Base-by-base conservation (phyloP, 1,284 basidiomycete genomes). In the Gomphus sp. region DNA sequence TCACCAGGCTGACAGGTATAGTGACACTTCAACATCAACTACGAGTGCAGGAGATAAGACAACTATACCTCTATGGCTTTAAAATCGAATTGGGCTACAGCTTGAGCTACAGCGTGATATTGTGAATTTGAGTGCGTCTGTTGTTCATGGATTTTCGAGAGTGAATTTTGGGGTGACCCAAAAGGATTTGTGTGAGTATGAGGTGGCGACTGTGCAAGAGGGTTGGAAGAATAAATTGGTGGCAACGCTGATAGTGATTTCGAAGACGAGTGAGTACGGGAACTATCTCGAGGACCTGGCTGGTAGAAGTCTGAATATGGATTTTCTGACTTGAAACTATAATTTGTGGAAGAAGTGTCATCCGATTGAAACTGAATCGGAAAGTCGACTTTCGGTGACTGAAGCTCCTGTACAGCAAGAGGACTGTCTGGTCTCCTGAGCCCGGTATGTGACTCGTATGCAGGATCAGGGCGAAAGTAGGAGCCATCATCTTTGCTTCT, bases 51-150 rank as follows among this genome's bases (percentile, higher is more conserved):
- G 49, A 10, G n/a, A 50, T 5, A 31, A n/a, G 33, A 10, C 31
- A 34, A 50, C 25, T 34, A 18, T 64, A 85, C 80, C 76, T 91
- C 83, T 6, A 85, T 78, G 7, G 87, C 88, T 49, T 78, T 70
- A 70, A 91, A 94, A 68, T 89, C 80, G 68, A 80, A 93, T 63
- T 93, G 68, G 7, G 90, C 92, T 39, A 94, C 83, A 3, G 88
- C 92, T 56, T 88, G 79, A 22, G 80, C 85, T 41, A 70, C 68
- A 41, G 5, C 41, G 6, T 55, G 8, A 72, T 71, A 57, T 72
- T 67, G 53, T n/a, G 64, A 41, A 7, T 41, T 51, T 59, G 10
- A 62, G 43, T 7, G 64, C 60, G 33, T 49, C 66, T 33, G 64
- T 60, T 31, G 45, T 33, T 31, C 56, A n/a, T 41, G 41, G 12